These are phyloP conservation scores for Saccharomycopsis oosterbeekiorum DNA, from an alignment of 805 yeast species.

Conservation along the genomic window DNA sequence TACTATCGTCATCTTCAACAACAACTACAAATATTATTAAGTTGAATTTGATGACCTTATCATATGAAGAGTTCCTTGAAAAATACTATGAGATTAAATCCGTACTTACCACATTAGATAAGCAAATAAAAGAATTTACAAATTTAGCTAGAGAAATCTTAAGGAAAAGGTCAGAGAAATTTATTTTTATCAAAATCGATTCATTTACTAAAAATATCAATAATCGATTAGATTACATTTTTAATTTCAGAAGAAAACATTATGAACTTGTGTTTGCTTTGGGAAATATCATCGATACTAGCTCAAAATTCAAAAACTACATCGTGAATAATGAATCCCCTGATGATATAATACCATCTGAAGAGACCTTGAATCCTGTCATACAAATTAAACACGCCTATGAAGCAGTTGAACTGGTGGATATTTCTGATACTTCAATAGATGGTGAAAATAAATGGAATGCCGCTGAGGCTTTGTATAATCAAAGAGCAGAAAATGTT, in stretches of 20 bases:
- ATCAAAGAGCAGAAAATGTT: conserved; percentile 32
- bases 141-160: conserved; percentile 63
- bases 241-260: conserved; percentile 43
- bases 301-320: not conserved
- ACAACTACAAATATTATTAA: not conserved
- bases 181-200: conserved; percentile 52
- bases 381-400: conserved; percentile 34
- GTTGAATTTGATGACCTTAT: conserved; percentile 35
- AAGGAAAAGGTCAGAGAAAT: conserved; percentile 63
- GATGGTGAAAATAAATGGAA: conserved; percentile 35
- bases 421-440: conserved; percentile 30
- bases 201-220: conserved; percentile 32
- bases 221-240: conserved; percentile 35
- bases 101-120: conserved; percentile 46
- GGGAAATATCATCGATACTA: conserved; percentile 13
- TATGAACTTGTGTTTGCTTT: conserved; percentile 36
- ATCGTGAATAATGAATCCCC: not conserved
- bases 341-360: not conserved
- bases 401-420: conserved; percentile 29
- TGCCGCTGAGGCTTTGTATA: conserved; percentile 32
- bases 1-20: conserved; percentile 27
- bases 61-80: conserved; percentile 31
- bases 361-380: conserved; percentile 20
- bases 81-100: conserved; percentile 25
- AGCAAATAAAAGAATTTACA: conserved; percentile 50